These are phyloP conservation scores for Colletotrichum tamarilloi DNA, from an alignment of 2,329 filamentous ascomycete genomes.

Conservation along the genomic window DNA sequence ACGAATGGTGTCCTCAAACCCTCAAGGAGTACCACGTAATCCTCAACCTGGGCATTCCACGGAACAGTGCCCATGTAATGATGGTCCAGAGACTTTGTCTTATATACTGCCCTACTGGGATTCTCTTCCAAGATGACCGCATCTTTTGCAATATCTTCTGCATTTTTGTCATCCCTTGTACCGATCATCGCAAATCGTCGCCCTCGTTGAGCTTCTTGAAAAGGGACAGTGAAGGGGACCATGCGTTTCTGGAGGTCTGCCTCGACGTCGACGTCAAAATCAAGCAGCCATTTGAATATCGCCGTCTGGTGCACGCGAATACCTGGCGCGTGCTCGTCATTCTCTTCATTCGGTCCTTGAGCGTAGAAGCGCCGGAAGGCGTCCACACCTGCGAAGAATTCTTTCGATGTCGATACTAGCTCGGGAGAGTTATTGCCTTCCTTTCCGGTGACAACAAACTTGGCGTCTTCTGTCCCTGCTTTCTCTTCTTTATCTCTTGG, in stretches of 20 bases:
- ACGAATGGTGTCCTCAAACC: conserved; percentile 48
- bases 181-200: conserved; percentile 11
- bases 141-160: background rate
- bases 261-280: conserved; percentile 9
- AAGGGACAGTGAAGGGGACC: conserved; percentile 6
- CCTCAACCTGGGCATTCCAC: conserved; percentile 32
- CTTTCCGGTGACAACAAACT: background rate
- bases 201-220: conserved; percentile 23
- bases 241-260: conserved; percentile 14
- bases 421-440: background rate
- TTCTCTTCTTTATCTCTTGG: background rate
- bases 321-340: background rate
- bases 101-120: background rate
- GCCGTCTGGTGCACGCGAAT: conserved; percentile 15
- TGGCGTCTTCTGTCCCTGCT: too few species aligned
- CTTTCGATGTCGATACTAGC: background rate
- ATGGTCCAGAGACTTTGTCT: background rate
- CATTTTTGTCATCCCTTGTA: background rate
- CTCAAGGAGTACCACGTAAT: conserved; percentile 46
- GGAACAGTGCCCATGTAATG: conserved; percentile 7
- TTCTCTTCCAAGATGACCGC: background rate
- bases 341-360: conserved; percentile 3
- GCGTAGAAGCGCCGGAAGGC: conserved; percentile 14
- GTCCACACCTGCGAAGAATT: conserved; percentile 2
- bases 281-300: conserved; percentile 18